Evolutionary conservation across 306 rosid species (phyloP).

Genomic region (Castanospermum australe): DNA sequence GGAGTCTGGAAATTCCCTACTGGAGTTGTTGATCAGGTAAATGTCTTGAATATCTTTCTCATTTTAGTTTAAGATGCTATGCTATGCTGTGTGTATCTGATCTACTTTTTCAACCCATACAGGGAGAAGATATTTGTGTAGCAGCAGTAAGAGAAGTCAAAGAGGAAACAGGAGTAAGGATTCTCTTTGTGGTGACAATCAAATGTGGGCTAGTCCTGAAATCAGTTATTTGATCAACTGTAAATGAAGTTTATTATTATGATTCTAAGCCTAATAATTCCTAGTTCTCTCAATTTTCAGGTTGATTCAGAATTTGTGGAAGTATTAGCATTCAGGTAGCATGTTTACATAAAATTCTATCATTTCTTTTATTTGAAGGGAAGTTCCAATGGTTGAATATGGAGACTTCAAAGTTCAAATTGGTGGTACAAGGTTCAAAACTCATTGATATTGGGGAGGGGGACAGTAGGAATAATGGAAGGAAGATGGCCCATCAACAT

Average conservation of each 20-base stretch:
- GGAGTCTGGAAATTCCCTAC: constrained; percentile 89
- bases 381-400: not conserved
- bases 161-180: constrained; percentile 93
- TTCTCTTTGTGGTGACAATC: not conserved
- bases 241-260: not conserved
- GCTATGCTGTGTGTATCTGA: not conserved
- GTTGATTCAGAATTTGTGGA: constrained; percentile 80
- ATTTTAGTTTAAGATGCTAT: not conserved
- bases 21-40: constrained; percentile 81
- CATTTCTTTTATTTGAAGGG: not conserved
- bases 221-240: not conserved
- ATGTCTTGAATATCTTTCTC: not conserved
- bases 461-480: not conserved
- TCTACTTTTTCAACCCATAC: constrained; percentile 27
- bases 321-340: constrained; percentile 78
- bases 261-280: constrained; percentile 14
- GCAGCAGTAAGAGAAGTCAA: constrained; percentile 85
- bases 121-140: constrained; percentile 85
- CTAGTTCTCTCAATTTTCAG: constrained; percentile 52
- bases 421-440: not conserved
- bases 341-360: constrained; percentile 7
- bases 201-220: constrained; percentile 1
- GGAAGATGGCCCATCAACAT: not conserved
- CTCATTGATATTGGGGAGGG: not conserved
- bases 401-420: not conserved